Percentiles rank a stretch among this genome's conserved stretches.
Conservation (phyloP, 495 filamentous ascomycete species). For the Tuber melanosporum region DNA sequence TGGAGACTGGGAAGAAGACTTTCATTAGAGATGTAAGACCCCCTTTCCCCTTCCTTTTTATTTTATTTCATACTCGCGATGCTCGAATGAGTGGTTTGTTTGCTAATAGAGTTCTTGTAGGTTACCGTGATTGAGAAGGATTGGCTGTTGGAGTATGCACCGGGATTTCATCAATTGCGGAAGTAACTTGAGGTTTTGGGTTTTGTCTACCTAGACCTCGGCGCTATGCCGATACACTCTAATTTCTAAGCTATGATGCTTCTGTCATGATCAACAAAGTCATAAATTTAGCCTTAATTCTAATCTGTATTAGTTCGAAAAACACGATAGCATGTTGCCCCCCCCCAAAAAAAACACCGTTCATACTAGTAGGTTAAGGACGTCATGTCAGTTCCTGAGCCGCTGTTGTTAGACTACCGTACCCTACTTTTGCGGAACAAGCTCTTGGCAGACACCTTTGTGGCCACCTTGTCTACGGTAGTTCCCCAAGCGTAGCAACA, state of each 20-base stretch:
- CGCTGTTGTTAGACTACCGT: not conserved
- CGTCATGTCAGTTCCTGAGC: not conserved
- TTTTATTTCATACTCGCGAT: not conserved
- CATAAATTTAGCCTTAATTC: not conserved
- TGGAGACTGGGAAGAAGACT: conserved; percentile 83
- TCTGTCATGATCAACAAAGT: not conserved
- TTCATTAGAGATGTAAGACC: conserved; percentile 68
- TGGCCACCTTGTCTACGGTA: conserved; percentile 11
- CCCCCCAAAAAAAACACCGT: not conserved
- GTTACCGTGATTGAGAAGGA: conserved; percentile 82
- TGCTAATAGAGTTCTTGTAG: conserved; percentile 14
- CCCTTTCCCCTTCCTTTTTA: not conserved
- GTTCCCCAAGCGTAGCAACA: not conserved
- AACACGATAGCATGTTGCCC: not conserved
- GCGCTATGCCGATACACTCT: not conserved
- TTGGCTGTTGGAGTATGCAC: conserved; percentile 85
- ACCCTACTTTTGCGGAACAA: not conserved
- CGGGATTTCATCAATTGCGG: conserved; percentile 66
- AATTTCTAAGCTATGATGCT: not conserved
- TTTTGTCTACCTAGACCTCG: conserved; percentile 3
- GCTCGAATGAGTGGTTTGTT: not conserved
- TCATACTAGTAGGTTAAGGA: not conserved
- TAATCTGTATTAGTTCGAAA: not conserved
- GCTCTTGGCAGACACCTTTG: conserved; percentile 33
- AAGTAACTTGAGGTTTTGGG: conserved; percentile 26